Base-by-base conservation (phyloP, 2,329 filamentous ascomycete species). In the Hymenoscyphus albidus region DNA sequence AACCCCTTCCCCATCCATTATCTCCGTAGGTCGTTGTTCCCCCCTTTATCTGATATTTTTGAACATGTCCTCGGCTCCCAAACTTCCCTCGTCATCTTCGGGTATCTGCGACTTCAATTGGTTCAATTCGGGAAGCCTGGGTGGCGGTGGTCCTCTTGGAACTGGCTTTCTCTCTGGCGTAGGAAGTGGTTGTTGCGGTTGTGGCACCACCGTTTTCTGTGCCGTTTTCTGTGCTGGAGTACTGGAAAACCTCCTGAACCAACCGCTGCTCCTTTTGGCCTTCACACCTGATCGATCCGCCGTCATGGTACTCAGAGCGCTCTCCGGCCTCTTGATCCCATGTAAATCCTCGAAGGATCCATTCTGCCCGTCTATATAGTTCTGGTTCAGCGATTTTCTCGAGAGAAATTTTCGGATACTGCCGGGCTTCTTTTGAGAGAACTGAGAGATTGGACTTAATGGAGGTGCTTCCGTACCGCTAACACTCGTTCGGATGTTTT, bases 381-480 rank as follows among this genome's bases (percentile, higher is more conserved):
- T 74, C 13, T 71, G 67, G 60, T 77, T 73, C 58, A 77, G 70
- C 31, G 73, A 76, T 62, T 73, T 75, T 40, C 76, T 70, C 62
- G 74, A 76, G 7, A 77, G 70, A 64, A 77, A 77, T 14, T 74
- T 70, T 56, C 76, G 75, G 66, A 77, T 76, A 63, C 75, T 76
- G 65, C 73, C 74, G n/a, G 74, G 73, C 65, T 71, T 68, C 51
- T 68, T 73, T 31, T 67, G 68, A 3, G 74, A 73, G 10, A 68
- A 62, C 35, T 67, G 68, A 3, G 74, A 73, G 10, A 68, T 62
- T n/a, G 70, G 71, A 66, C 69, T 73, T 62, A 72, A 64, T 9
- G 73, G 72, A 32, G 69, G 66, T 12, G 57, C 57, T 13, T 67
- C 64, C 18, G 42, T 62, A 61, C 63, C 64, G 54, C 48, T 62